A percentile compares a stretch with the other conserved stretches of the same genome.
Conservation (phyloP, 192 early-diverging fungal species). For the Diversispora epigaea region DNA sequence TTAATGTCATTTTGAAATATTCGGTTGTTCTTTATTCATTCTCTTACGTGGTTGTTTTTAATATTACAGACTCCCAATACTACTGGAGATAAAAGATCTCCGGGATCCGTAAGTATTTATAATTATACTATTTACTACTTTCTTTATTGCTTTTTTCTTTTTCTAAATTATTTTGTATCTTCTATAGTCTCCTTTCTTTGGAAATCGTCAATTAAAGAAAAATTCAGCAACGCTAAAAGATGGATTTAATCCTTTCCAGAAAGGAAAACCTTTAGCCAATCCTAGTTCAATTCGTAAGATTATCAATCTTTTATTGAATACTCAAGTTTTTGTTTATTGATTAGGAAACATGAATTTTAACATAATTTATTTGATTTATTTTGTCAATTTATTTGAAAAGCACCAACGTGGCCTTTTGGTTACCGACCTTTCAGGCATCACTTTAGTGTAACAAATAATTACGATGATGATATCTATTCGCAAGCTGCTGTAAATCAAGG, state of each 20-base stretch:
- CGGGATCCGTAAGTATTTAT: constrained; percentile 23
- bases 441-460: constrained; percentile 47
- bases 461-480: constrained; percentile 52
- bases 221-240: constrained; percentile 36
- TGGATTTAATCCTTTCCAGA: constrained; percentile 49
- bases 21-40: constrained; percentile 30
- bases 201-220: constrained; percentile 36
- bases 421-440: constrained; percentile 51
- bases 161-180: neutral
- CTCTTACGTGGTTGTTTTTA: constrained; percentile 34
- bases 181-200: constrained; percentile 36
- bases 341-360: too few species aligned
- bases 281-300: constrained; percentile 45
- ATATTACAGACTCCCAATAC: constrained; percentile 16
- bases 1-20: constrained; percentile 7
- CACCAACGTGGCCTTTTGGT: constrained; percentile 61
- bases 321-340: neutral
- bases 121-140: neutral
- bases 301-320: neutral
- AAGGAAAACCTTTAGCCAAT: constrained; percentile 37
- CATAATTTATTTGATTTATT: neutral
- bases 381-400: constrained; percentile 32
- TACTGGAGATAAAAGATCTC: constrained; percentile 27
- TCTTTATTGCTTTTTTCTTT: neutral
- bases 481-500: constrained; percentile 43